A percentile compares a stretch with the other conserved stretches of the same genome.
phyloP scores from a whole-genome alignment of 163 green algal species.

The Botryococcus braunii region DNA sequence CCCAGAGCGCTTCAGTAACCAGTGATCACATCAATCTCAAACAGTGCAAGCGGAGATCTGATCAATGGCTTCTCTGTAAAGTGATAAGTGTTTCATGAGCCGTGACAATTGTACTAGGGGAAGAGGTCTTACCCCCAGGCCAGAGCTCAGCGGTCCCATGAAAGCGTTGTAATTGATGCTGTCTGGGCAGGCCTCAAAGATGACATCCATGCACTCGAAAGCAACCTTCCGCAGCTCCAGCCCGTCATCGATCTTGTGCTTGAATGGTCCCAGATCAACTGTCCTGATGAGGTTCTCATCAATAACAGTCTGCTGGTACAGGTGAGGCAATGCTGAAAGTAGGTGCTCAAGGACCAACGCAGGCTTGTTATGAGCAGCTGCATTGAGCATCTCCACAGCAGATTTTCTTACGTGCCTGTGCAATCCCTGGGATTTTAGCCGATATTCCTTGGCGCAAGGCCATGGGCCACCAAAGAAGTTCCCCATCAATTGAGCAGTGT shows the following conservation, averaged over 20 bases:
- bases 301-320: conserved; percentile 77
- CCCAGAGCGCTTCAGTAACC: no score
- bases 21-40: no score
- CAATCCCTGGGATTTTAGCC: no score
- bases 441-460: no score
- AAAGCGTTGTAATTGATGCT: conserved; percentile 31
- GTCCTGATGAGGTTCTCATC: conserved; percentile 57
- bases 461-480: no score
- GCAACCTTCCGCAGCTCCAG: conserved; percentile 91
- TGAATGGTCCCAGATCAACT: conserved; percentile 95
- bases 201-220: conserved; percentile 86
- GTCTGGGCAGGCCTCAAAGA: conserved; percentile 58
- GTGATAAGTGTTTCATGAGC: not conserved
- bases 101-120: not conserved
- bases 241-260: conserved; percentile 90
- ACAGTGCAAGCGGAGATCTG: no score
- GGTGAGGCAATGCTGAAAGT: conserved; percentile 56
- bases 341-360: conserved; percentile 61
- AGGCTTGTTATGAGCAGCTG: conserved; percentile 66
- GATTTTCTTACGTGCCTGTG: conserved; percentile 69
- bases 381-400: conserved; percentile 64
- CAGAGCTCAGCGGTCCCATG: conserved; percentile 42
- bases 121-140: conserved; percentile 37
- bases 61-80: no score
- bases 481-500: no score